These are phyloP conservation scores for Corylus americana DNA, from an alignment of 306 rosid species.

Conservation along the genomic window DNA sequence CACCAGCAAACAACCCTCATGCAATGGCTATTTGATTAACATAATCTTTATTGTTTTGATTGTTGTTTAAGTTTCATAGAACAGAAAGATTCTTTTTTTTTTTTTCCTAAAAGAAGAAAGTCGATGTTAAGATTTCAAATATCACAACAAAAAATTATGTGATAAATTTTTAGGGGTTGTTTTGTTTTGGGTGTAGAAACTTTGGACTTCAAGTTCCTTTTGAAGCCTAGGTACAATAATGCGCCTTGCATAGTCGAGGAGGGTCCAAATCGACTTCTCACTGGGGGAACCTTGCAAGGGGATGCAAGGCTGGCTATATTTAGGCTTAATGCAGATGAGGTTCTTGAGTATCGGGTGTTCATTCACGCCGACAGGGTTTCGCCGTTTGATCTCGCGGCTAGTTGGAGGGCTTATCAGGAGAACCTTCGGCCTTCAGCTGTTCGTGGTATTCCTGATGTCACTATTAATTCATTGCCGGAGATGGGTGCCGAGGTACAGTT, in stretches of 20 bases:
- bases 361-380: slow-evolving; percentile 90
- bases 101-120: too few relatives aligned
- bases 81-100: too few relatives aligned
- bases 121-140: too few relatives aligned
- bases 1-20: too few relatives aligned
- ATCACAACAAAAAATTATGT: too few relatives aligned
- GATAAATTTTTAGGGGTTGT: slow-evolving; percentile 3
- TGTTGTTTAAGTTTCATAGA: too few relatives aligned
- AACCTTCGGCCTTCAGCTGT: slow-evolving; percentile 90
- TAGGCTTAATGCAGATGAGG: slow-evolving; percentile 61
- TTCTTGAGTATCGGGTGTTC: slow-evolving; percentile 81
- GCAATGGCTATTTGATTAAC: too few relatives aligned
- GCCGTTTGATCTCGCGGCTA: slow-evolving; percentile 97
- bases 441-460: slow-evolving; percentile 95
- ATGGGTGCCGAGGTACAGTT: slow-evolving; percentile 59
- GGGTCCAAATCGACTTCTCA: slow-evolving; percentile 82
- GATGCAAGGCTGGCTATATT: slow-evolving; percentile 84
- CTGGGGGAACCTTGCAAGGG: slow-evolving; percentile 83
- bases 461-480: slow-evolving; percentile 73
- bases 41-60: too few relatives aligned
- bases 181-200: slow-evolving; percentile 57
- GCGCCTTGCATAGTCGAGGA: slow-evolving; percentile 81
- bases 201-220: slow-evolving; percentile 88
- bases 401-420: slow-evolving; percentile 98
- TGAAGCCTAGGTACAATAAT: slow-evolving; percentile 75